phyloP scores from a whole-genome alignment of 2,329 filamentous ascomycete genomes.

The Ophiostoma himal-ulmi region DNA sequence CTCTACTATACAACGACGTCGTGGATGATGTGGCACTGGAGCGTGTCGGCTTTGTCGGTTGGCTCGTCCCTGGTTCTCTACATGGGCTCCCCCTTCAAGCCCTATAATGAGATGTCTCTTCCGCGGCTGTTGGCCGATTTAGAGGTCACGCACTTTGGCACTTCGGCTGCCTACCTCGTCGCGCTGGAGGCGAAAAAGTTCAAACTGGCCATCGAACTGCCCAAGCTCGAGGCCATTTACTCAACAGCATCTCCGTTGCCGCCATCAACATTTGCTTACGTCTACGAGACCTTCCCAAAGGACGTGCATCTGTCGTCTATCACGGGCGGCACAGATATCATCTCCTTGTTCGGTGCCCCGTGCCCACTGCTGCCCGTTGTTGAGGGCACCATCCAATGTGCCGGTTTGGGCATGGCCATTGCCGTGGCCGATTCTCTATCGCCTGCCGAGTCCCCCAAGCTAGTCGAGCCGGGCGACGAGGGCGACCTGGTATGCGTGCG shows the following conservation, averaged over 20 bases:
- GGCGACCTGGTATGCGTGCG: constrained; percentile 83
- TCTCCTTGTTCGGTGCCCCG: constrained; percentile 86
- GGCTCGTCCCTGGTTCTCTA: constrained; percentile 83
- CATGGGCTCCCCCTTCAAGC: constrained; percentile 84
- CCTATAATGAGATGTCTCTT: constrained; percentile 73
- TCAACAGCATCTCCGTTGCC: constrained; percentile 89
- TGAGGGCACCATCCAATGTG: constrained; percentile 69
- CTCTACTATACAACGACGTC: constrained; percentile 94
- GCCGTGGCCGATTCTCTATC: constrained; percentile 52
- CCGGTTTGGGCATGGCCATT: constrained; percentile 75
- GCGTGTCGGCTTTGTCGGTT: constrained; percentile 75
- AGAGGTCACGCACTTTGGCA: constrained; percentile 86
- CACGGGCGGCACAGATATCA: constrained; percentile 93
- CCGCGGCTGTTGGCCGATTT: constrained; percentile 75
- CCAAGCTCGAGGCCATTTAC: constrained; percentile 74
- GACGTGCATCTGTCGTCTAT: constrained; percentile 86
- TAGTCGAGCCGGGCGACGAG: constrained; percentile 56
- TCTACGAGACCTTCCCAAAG: constrained; percentile 75
- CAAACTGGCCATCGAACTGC: constrained; percentile 54
- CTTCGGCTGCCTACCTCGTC: constrained; percentile 87
- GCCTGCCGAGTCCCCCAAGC: constrained; percentile 44
- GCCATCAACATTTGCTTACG: constrained; percentile 85
- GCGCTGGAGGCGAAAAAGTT: constrained; percentile 75
- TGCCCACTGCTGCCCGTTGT: constrained; percentile 69
- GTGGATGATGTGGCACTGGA: constrained; percentile 99